Conservation (phyloP, 2,329 filamentous ascomycete species). For the Biscogniauxia sp. region DNA sequence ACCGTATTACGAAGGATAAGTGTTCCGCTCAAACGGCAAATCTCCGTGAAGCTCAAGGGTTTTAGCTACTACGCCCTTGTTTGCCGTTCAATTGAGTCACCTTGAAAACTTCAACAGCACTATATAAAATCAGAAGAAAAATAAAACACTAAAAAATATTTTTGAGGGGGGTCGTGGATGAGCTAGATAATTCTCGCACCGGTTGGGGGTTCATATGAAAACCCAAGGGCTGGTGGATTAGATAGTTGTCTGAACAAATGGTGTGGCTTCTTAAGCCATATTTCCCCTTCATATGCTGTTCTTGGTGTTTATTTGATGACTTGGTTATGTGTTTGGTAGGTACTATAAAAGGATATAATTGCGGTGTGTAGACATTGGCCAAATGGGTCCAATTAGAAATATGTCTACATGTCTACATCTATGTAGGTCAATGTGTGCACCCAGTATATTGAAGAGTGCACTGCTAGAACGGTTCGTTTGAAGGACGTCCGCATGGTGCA, state of each 20-base stretch:
- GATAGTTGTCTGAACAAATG: conserved; percentile 31
- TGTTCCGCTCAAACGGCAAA: not conserved
- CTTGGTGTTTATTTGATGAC: not conserved
- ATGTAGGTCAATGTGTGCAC: conserved; percentile 7
- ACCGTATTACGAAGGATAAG: no score
- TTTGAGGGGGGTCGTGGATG: conserved; percentile 27
- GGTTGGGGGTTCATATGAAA: conserved; percentile 10
- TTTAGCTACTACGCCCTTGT: not conserved
- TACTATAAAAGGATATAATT: no score
- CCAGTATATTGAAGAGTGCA: conserved; percentile 6
- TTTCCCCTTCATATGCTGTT: conserved; percentile 23
- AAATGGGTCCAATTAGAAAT: no score
- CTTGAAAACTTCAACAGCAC: conserved; percentile 1
- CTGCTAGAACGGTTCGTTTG: not conserved
- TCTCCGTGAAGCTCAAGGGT: no score
- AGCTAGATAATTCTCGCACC: conserved; percentile 26
- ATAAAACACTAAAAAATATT: conserved; percentile 20
- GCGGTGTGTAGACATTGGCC: no score
- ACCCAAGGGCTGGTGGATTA: conserved; percentile 23
- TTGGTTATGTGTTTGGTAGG: not conserved
- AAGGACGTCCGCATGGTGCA: not conserved
- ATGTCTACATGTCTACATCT: not conserved
- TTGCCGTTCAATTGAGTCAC: not conserved
- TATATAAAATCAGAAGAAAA: conserved; percentile 13
- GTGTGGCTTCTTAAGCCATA: conserved; percentile 17